Evolutionary conservation across 2,329 filamentous ascomycete species (phyloP).

Genomic region (Neonectria punicea): DNA sequence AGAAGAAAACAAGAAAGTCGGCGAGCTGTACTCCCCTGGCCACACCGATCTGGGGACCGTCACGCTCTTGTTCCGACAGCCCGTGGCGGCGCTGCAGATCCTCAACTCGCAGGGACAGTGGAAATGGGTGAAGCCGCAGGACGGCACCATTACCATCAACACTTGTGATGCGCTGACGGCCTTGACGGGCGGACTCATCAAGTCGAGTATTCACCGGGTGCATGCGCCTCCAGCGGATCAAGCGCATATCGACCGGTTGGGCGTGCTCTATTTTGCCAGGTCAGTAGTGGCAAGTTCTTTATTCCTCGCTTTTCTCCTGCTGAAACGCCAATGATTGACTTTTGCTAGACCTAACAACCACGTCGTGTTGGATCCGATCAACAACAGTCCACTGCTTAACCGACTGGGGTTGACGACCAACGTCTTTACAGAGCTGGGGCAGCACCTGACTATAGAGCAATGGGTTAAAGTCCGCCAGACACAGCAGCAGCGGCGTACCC

Average conservation of each 20-base stretch:
- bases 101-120: conserved; percentile 55
- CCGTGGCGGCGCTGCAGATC: conserved; percentile 66
- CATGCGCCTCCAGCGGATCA: conserved; percentile 10
- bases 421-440: background rate
- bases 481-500: background rate
- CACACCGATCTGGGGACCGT: conserved; percentile 67
- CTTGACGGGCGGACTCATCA: conserved; percentile 59
- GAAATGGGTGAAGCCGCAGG: conserved; percentile 59
- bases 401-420: background rate
- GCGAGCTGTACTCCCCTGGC: conserved; percentile 54
- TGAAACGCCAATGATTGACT: background rate
- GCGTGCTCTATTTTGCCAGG: conserved; percentile 10
- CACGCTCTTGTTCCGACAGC: conserved; percentile 67
- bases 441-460: background rate
- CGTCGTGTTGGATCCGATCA: background rate
- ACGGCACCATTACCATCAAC: conserved; percentile 62
- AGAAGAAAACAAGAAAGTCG: background rate
- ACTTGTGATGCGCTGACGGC: conserved; percentile 59
- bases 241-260: conserved; percentile 10
- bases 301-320: no score
- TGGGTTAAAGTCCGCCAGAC: background rate
- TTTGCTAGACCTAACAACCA: background rate
- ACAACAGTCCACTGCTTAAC: background rate
- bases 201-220: conserved; percentile 51
- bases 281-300: background rate